phyloP scores from a whole-genome alignment of 331 rosid species.

The Quercus tomentella region DNA sequence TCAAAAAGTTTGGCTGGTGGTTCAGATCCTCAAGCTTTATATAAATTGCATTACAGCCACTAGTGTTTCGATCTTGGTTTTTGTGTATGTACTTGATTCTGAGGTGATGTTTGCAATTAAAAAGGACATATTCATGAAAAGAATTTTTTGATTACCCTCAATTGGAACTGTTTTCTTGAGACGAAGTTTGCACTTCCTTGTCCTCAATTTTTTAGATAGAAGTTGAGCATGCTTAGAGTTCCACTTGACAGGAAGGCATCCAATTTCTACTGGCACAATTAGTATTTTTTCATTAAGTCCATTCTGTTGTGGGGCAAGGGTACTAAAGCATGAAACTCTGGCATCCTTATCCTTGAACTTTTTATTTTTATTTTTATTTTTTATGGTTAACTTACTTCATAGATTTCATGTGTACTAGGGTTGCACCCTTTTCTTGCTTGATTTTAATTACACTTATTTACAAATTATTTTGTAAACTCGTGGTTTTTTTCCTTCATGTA shows the following conservation, averaged over 20 bases:
- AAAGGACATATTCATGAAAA: background rate
- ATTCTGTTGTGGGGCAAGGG: background rate
- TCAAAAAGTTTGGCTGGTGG: background rate
- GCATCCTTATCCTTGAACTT: background rate
- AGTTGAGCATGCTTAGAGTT: background rate
- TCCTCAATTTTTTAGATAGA: background rate
- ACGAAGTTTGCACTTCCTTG: background rate
- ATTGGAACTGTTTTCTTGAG: background rate
- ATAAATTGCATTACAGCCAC: background rate
- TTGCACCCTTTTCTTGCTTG: too few species aligned
- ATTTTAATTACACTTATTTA: too few species aligned
- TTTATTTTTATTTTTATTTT: background rate
- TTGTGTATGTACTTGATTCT: background rate
- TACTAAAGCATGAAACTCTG: background rate
- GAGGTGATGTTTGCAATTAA: background rate
- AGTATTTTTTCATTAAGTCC: background rate
- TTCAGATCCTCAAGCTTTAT: background rate
- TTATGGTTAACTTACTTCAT: background rate
- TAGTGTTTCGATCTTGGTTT: background rate
- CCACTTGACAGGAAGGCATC: background rate
- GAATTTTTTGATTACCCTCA: background rate
- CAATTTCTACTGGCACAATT: background rate
- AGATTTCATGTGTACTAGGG: too few species aligned
- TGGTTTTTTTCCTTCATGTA: slow-evolving; percentile 11
- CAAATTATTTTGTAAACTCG: background rate